Evolutionary conservation across 2,329 filamentous ascomycete genomes (phyloP), one percentile per base, ranked within the genome.

Genomic region (Verticillium klebahnii): DNA sequence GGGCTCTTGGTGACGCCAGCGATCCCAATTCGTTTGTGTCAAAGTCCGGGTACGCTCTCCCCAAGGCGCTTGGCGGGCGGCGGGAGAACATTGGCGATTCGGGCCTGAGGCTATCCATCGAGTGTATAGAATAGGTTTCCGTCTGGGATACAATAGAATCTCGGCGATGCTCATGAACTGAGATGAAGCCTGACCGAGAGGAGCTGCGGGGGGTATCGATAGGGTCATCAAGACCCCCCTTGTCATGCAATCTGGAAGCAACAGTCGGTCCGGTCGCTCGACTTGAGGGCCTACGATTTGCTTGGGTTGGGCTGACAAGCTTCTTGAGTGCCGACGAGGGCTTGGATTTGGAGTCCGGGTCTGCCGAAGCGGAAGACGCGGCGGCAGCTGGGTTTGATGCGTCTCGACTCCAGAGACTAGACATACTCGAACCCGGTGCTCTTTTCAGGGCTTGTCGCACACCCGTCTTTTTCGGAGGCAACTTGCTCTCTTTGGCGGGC

Each of bases 101-200:
- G 0, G 80, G 77, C 12, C 77, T 72, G 7, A 76, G 71, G 54
- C 75, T 76, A 19, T 81, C 77, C 19, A 76, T 69, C 0, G 82
- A 78, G 60, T 81, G 78, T 29, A 85, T 72, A 0, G 84, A 83
- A 62, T 81, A 83, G 0, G 82, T 80, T 61, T 86, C 84, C 1
- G 83, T 83, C 58, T 83, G 77, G 0, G 85, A 86, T 4, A 85
- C 76, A 14, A 85, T 70, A 0, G 85, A 87, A 65, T 83, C 80
- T 25, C 82, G 78, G 4, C 80, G 77, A 31, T 74, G 76, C 57
- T 85, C 81, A 40, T 81, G 80, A 3, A 84, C 72, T 0, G 83
- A 81, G 14, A 83, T 76, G 64, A 80, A 82, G 56, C 81, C 82
- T 39, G 81, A 63, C 32, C 78, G 73, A 0, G 82, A 84, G 5